Evolutionary conservation across 78 protist genomes (phyloP), one percentile per base, ranked within the genome.

Genomic region (Guillardia theta): DNA sequence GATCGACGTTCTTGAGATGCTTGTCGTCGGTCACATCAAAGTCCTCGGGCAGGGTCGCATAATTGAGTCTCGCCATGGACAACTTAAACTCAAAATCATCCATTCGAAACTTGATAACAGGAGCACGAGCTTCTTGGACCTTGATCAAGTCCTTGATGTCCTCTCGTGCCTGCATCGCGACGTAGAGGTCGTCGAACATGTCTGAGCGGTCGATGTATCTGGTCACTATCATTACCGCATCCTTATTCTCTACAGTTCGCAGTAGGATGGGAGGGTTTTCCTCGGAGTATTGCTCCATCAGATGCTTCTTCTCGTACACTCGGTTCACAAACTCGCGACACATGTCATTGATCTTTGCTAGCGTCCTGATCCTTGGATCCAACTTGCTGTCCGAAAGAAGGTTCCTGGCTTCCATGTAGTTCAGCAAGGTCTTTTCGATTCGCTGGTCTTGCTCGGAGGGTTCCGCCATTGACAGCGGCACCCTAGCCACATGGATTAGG

Each of bases 21-120:
- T 64, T 19, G 41, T 88, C 93, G 36, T 88, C 93, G 0, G 54
- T 88, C 22, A 88, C 64, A 64, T 88, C 93, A 10, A 88, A 88
- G 43, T 88, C 62, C 41, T 88, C 93, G 0, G 93, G 93, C 18
- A 88, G 21, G 4, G 21, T 41, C 21, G 48, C 24, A 30, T 80
- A 80, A 39, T 22, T 21, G 3, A 88, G 37, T 0, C 54, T n/a
- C 76, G 45, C 27, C 76, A 48, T 48, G 10, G 93, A 54, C 48
- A 88, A 46, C 46, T 88, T 64, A 46, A 88, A 48, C 76, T 45
- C 93, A 64, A 88, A 78, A 6, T n/a, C 93, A 48, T 48, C 90
- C 93, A 48, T 48, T 41, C 48, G 46, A 27, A 88, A 48, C 64
- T 45, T 88, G 64, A 88, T 88, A 15, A 88, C 43, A 18, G 93